A percentile compares a stretch with the other conserved stretches of the same genome.
These are phyloP conservation scores for Rutstroemia sp. DNA, from an alignment of 2,329 filamentous ascomycete species.

Conservation along the genomic window DNA sequence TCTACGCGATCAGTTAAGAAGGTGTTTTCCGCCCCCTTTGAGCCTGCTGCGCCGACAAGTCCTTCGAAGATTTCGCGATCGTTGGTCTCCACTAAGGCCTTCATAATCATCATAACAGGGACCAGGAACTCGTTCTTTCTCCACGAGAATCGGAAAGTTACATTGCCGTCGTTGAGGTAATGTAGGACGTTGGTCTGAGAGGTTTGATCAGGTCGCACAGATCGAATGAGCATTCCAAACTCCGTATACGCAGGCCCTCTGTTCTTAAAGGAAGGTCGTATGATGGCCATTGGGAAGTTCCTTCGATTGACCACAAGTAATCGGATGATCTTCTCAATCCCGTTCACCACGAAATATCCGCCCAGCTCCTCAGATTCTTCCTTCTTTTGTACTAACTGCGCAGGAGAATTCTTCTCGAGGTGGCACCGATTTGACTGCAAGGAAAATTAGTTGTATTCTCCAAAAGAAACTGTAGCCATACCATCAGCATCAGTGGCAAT, in stretches of 20 bases:
- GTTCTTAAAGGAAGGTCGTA: conserved; percentile 81
- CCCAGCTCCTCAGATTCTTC: conserved; percentile 96
- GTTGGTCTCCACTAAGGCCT: conserved; percentile 91
- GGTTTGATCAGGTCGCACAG: conserved; percentile 92
- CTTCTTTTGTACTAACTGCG: conserved; percentile 74
- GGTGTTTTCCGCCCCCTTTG: conserved; percentile 75
- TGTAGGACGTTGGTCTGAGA: conserved; percentile 96
- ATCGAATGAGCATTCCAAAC: conserved; percentile 85
- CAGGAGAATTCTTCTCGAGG: conserved; percentile 76
- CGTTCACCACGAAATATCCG: conserved; percentile 96
- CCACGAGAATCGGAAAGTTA: conserved; percentile 97
- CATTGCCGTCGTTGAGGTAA: conserved; percentile 90
- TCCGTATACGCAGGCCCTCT: conserved; percentile 83
- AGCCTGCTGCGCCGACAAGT: conserved; percentile 71
- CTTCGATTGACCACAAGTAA: conserved; percentile 83
- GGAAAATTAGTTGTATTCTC: conserved; percentile 18
- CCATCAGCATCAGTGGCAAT: conserved; percentile 89
- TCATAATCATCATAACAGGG: conserved; percentile 92
- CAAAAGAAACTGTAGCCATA: conserved; percentile 31
- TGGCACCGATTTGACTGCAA: conserved; percentile 80
- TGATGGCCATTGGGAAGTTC: conserved; percentile 93
- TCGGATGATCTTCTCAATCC: conserved; percentile 93
- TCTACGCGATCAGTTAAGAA: conserved; percentile 95
- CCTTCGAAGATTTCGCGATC: conserved; percentile 94
- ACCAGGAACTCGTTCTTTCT: conserved; percentile 95